Conservation (phyloP, 2,329 filamentous ascomycete genomes). For the Rhynchosporium secalis region DNA sequence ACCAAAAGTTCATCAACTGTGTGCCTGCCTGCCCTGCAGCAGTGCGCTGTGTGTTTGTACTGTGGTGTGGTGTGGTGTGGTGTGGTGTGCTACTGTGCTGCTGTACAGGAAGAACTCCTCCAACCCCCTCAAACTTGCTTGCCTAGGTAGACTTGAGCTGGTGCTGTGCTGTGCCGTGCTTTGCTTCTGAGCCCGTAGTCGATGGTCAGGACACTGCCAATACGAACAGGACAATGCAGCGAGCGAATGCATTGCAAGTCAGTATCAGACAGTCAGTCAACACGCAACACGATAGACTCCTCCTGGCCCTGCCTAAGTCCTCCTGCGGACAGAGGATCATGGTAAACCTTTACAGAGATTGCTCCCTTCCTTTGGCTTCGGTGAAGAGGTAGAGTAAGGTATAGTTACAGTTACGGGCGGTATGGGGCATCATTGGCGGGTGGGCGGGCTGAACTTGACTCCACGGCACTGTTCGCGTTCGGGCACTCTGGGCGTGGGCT, state of each 20-base stretch:
- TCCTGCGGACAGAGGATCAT: constrained; percentile 9
- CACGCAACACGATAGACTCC: neutral
- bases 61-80: neutral
- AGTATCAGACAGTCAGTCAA: neutral
- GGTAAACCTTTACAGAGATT: neutral
- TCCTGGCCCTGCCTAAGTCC: neutral
- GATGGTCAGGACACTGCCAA: neutral
- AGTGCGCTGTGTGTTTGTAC: neutral
- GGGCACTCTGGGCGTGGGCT: neutral
- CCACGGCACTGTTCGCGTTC: neutral
- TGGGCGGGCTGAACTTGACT: too few species aligned
- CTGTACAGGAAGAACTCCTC: too few species aligned
- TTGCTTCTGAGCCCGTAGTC: constrained; percentile 17
- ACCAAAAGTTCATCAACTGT: neutral
- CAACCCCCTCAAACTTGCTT: constrained; percentile 17
- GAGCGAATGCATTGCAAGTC: neutral
- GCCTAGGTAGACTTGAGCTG: constrained; percentile 32
- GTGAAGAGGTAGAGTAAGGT: too few species aligned
- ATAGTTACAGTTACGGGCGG: too few species aligned
- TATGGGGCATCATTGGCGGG: too few species aligned
- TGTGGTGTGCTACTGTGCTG: neutral
- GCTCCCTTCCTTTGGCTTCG: neutral
- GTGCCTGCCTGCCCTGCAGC: neutral
- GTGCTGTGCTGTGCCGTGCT: constrained; percentile 26
- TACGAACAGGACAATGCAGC: neutral